These are phyloP conservation scores for Mitragyna speciosa DNA, from an alignment of 257 asterid species.

Conservation along the genomic window DNA sequence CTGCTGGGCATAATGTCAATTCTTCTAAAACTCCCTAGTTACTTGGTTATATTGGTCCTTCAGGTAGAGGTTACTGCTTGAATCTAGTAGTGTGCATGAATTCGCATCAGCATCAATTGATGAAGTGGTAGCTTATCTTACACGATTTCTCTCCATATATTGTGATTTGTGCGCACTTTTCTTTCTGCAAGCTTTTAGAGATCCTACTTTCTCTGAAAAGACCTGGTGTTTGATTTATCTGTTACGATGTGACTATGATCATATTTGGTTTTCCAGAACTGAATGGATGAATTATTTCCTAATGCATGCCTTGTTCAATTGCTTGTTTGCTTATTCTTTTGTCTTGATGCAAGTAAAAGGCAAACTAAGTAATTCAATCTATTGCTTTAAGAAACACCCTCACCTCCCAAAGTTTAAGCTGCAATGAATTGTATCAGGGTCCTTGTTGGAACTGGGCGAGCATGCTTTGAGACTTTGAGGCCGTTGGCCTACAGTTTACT, in stretches of 20 bases:
- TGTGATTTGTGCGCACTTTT: not conserved
- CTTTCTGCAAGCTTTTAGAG: not conserved
- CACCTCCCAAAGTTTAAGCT: constrained; percentile 14
- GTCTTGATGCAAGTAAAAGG: not conserved
- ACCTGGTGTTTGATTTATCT: not conserved
- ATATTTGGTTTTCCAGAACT: not conserved
- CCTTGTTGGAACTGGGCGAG: constrained; percentile 97
- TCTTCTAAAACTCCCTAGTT: too few species aligned
- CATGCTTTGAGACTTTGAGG: constrained; percentile 96
- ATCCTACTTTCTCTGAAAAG: not conserved
- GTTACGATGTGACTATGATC: too few species aligned
- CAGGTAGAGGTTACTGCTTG: not conserved
- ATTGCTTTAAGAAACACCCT: not conserved
- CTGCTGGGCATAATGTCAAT: not conserved
- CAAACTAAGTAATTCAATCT: not conserved
- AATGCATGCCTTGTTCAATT: not conserved
- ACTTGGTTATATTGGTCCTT: not conserved
- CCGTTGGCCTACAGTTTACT: constrained; percentile 98
- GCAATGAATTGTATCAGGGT: constrained; percentile 60
- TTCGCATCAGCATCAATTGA: not conserved
- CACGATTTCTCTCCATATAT: not conserved
- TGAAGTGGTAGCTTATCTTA: not conserved
- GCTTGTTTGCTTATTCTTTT: not conserved
- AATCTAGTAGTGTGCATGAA: not conserved
- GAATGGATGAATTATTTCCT: not conserved